These are phyloP conservation scores for Oryza meridionalis DNA, from an alignment of 176 grass and related monocot species.

Conservation along the genomic window DNA sequence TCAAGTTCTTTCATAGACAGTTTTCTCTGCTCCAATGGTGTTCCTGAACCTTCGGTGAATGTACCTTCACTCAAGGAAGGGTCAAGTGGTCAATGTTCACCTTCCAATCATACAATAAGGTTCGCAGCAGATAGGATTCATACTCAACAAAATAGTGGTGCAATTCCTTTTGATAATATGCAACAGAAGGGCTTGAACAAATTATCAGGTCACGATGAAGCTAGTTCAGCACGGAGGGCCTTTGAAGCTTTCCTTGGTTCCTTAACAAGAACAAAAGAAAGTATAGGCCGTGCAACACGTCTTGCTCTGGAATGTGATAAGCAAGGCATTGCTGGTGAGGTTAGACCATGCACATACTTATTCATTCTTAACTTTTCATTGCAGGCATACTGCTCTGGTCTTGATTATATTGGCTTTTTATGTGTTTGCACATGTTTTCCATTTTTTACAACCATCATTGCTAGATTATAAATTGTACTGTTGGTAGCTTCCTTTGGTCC, in stretches of 20 bases:
- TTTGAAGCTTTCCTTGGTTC: constrained; percentile 86
- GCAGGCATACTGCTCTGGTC: background rate
- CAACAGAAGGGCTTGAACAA: constrained; percentile 46
- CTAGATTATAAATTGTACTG: constrained; percentile 33
- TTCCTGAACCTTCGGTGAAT: constrained; percentile 52
- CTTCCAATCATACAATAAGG: constrained; percentile 51
- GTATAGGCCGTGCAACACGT: constrained; percentile 90
- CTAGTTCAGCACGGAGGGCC: constrained; percentile 62
- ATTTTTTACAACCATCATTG: background rate
- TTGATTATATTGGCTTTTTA: constrained; percentile 29
- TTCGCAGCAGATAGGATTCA: constrained; percentile 51
- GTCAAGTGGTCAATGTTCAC: constrained; percentile 55
- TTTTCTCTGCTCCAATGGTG: constrained; percentile 56
- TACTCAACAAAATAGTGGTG: constrained; percentile 50
- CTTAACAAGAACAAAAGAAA: constrained; percentile 91
- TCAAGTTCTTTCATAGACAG: constrained; percentile 66
- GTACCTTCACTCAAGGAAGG: constrained; percentile 59
- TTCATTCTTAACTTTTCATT: constrained; percentile 37
- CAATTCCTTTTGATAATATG: constrained; percentile 49
- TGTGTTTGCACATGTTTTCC: background rate
- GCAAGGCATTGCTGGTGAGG: constrained; percentile 95
- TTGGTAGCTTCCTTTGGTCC: constrained; percentile 30
- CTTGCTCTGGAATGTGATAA: constrained; percentile 94
- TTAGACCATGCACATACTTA: constrained; percentile 47
- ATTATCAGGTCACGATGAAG: constrained; percentile 58